These are phyloP conservation scores for Aspergillus campestris DNA, from an alignment of 495 filamentous ascomycete species.

Conservation along the genomic window DNA sequence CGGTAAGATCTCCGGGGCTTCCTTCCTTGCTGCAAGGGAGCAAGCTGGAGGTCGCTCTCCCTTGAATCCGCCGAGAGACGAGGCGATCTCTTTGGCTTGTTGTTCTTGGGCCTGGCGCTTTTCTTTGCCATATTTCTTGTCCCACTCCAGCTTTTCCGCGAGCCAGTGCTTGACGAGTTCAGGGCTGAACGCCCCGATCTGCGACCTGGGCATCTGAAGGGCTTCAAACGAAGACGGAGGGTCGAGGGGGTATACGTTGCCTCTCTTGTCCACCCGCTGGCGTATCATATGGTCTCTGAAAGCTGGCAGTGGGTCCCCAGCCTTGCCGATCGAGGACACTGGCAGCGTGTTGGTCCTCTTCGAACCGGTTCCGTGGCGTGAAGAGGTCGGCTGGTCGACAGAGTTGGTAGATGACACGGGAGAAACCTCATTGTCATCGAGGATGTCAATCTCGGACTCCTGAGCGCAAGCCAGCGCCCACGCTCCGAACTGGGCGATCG, in stretches of 20 bases:
- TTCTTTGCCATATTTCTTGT: slow-evolving; percentile 55
- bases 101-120: slow-evolving; percentile 61
- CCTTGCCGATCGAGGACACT: slow-evolving; percentile 54
- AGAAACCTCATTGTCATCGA: slow-evolving; percentile 68
- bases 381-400: slow-evolving; percentile 22
- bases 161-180: slow-evolving; percentile 80
- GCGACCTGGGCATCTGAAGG: slow-evolving; percentile 49
- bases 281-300: slow-evolving; percentile 86
- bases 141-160: slow-evolving; percentile 58
- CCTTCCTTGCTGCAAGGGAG: slow-evolving; percentile 64
- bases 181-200: slow-evolving; percentile 72
- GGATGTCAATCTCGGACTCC: slow-evolving; percentile 65
- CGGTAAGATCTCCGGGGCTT: slow-evolving; percentile 44
- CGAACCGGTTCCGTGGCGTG: slow-evolving; percentile 8
- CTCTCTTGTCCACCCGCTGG: slow-evolving; percentile 71
- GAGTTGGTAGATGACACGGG: slow-evolving; percentile 56
- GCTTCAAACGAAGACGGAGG: slow-evolving; percentile 51
- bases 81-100: slow-evolving; percentile 58
- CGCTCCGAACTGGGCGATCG: slow-evolving; percentile 83
- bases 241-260: slow-evolving; percentile 57
- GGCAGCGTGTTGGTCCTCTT: slow-evolving; percentile 11
- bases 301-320: slow-evolving; percentile 70
- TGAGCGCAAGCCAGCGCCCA: slow-evolving; percentile 84
- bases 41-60: slow-evolving; percentile 76
- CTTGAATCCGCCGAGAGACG: slow-evolving; percentile 60